Evolutionary conservation across 2,329 filamentous ascomycete genomes (phyloP).

Genomic region (Hypomyces perniciosus): DNA sequence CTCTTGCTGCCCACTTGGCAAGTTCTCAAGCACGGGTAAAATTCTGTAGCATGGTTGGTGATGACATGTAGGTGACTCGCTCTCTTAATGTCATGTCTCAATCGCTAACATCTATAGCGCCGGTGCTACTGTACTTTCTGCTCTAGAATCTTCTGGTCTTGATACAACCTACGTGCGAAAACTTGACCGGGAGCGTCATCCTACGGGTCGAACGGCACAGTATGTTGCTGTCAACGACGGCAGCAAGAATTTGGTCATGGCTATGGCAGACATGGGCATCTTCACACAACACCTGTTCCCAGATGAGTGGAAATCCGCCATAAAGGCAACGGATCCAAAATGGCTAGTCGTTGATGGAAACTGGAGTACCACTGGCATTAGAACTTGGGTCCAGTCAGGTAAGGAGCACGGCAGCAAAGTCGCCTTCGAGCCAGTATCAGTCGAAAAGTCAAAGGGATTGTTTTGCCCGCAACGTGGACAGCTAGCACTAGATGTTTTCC

Average conservation of each 20-base stretch:
- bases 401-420: conserved; percentile 52
- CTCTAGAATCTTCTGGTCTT: conserved; percentile 59
- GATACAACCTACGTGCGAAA: conserved; percentile 57
- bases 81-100: neutral
- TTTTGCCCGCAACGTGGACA: conserved; percentile 46
- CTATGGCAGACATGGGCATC: conserved; percentile 94
- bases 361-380: conserved; percentile 63
- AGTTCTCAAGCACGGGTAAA: conserved; percentile 56
- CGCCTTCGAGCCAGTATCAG: conserved; percentile 86
- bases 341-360: conserved; percentile 87
- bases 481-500: conserved; percentile 48
- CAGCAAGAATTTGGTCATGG: conserved; percentile 77
- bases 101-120: conserved; percentile 41
- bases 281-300: conserved; percentile 53
- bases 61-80: conserved; percentile 56
- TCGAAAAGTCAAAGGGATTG: conserved; percentile 65
- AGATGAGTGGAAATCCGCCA: conserved; percentile 53
- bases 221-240: conserved; percentile 86
- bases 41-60: conserved; percentile 74
- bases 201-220: conserved; percentile 68
- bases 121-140: conserved; percentile 65
- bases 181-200: conserved; percentile 41
- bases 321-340: conserved; percentile 53
- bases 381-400: conserved; percentile 60
- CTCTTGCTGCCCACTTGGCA: conserved; percentile 68